Evolutionary conservation across 768 basidiomycete species (phyloP), one percentile per base, ranked within the genome.

Genomic region (Pleurotus djamor): DNA sequence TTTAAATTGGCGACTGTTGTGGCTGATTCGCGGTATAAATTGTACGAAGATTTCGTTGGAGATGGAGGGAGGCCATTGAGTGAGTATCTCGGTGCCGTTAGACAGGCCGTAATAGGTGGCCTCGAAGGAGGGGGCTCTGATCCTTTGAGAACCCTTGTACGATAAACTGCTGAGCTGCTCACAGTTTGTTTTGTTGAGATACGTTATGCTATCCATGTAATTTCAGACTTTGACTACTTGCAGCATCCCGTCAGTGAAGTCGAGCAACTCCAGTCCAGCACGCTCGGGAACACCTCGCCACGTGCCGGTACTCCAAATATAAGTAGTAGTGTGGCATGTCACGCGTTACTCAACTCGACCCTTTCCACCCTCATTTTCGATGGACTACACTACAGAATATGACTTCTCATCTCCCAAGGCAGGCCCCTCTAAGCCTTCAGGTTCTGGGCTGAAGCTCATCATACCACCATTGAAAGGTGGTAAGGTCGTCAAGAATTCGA

Each of bases 11-110:
- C 85, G n/a, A 94, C 91, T 64, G 76, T 91, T 35, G 88, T 98
- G 5, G 94, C 94, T 0, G 93, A 95, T 69, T 92, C 93, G 60
- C 83, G 91, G 47, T 91, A 92, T 72, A 85, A 85, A 64, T 72
- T 97, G 12, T 94, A 95, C 66, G 85, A 91, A 63, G 94, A 94
- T 70, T 97, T 96, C 71, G 77, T 89, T 28, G 79, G 78, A 51
- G 78, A 81, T 48, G 80, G 83, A 33, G 86, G 86, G 6, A 77
- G 83, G 43, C 74, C 82, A 59, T 70, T 97, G 47, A 81, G 79
- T 6, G 88, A 88, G 59, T 96, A 97, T 69, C 73, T 97, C 36
- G 81, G 80, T 0, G 84, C 84, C 5, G 86, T 98, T 14, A 76
- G 89, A 49, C 82, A 83, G 61, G 90, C 89, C 1, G 78, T 91